A percentile compares a stretch with the other conserved stretches of the same genome.
phyloP scores from a whole-genome alignment of 306 rosid species.

The Vigna trinervia region DNA sequence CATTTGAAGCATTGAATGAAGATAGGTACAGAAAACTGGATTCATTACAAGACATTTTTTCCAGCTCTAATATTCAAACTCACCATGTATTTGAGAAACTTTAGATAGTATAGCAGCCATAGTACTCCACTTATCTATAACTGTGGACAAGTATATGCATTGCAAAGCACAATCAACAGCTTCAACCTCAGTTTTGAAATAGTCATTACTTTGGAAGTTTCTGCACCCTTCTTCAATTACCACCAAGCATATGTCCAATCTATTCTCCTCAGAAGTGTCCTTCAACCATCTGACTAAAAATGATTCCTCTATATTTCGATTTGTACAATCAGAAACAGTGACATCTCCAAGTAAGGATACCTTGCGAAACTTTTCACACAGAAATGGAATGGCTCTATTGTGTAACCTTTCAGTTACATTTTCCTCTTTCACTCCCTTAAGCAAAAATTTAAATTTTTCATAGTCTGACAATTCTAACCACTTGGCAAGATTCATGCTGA shows the following conservation, averaged over 20 bases:
- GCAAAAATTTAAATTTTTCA: slow-evolving; percentile 87
- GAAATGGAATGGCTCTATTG: slow-evolving; percentile 81
- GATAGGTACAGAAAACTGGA: no score
- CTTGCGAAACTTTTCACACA: slow-evolving; percentile 66
- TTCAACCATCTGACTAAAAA: slow-evolving; percentile 93
- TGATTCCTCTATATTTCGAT: slow-evolving; percentile 62
- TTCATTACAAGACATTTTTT: no score
- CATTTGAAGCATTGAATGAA: no score
- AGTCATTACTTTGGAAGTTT: slow-evolving; percentile 59
- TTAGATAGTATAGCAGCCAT: slow-evolving; percentile 82
- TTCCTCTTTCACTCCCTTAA: slow-evolving; percentile 82
- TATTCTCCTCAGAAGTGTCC: slow-evolving; percentile 81
- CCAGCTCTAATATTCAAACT: slow-evolving; percentile 14
- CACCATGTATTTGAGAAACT: slow-evolving; percentile 85
- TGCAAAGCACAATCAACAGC: slow-evolving; percentile 89
- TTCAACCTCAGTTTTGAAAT: slow-evolving; percentile 77
- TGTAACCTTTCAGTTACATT: slow-evolving; percentile 64
- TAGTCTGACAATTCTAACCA: slow-evolving; percentile 83
- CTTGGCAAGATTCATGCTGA: slow-evolving; percentile 62
- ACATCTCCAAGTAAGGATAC: slow-evolving; percentile 44
- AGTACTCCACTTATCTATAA: slow-evolving; percentile 88
- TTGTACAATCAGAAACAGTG: slow-evolving; percentile 41
- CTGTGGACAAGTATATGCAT: slow-evolving; percentile 85
- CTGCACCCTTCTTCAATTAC: slow-evolving; percentile 88
- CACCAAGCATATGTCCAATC: slow-evolving; percentile 77